A percentile compares a stretch with the other conserved stretches of the same genome.
phyloP scores from a whole-genome alignment of 345 rosid species.

The Syzygium grande region DNA sequence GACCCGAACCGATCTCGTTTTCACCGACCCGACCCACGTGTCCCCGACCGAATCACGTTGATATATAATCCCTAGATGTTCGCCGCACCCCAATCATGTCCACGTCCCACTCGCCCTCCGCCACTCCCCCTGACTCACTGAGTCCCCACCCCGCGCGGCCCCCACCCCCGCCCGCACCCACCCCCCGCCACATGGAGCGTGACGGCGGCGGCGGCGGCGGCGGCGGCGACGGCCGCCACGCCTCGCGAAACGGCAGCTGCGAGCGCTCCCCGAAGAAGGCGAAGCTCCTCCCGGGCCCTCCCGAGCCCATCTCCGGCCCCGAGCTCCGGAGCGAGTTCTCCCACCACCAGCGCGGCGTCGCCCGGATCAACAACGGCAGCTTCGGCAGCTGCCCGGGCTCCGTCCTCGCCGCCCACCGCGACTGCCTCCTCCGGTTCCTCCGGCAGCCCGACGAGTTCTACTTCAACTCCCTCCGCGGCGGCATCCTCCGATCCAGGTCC shows the following conservation, averaged over 20 bases:
- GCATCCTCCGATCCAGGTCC: conserved; percentile 46
- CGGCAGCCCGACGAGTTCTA: conserved; percentile 77
- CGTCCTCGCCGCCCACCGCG: conserved; percentile 50
- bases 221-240: not conserved
- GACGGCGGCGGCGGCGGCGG: not conserved
- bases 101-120: not conserved
- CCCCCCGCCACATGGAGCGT: not conserved
- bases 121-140: not conserved
- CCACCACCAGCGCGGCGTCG: conserved; percentile 59
- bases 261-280: not conserved
- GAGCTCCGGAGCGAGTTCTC: conserved; percentile 68
- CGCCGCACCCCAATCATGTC: not conserved
- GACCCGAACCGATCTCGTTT: not conserved
- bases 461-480: conserved; percentile 47
- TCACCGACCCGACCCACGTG: not conserved
- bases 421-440: conserved; percentile 62
- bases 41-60: not conserved
- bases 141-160: not conserved
- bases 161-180: no score
- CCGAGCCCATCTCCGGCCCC: conserved; percentile 12
- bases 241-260: not conserved
- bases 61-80: not conserved
- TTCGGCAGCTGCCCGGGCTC: conserved; percentile 76
- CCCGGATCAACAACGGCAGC: conserved; percentile 91
- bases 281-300: not conserved